These are phyloP conservation scores for Murraya koenigii DNA, from an alignment of 345 rosid species.

Conservation along the genomic window DNA sequence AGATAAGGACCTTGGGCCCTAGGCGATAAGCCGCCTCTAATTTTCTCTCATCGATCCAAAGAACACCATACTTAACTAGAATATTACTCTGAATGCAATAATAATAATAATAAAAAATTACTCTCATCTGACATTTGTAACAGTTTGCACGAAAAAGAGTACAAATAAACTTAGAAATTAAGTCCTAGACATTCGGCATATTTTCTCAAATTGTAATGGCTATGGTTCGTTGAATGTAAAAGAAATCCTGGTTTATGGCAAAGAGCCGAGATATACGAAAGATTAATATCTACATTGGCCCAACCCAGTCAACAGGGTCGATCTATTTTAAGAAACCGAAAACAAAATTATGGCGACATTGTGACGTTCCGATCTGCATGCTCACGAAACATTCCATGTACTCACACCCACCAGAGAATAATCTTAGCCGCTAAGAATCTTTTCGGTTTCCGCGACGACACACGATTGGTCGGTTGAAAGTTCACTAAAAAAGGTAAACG, in stretches of 20 bases:
- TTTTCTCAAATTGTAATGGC: neutral
- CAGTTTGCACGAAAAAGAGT: too few species aligned
- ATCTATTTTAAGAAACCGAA: neutral
- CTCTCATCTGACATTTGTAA: too few species aligned
- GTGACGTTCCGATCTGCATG: neutral
- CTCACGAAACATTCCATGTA: neutral
- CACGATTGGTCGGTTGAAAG: neutral
- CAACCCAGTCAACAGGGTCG: neutral
- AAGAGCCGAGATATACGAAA: neutral
- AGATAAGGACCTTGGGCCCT: too few species aligned
- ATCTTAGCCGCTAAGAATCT: neutral
- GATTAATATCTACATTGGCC: neutral
- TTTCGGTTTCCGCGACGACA: neutral
- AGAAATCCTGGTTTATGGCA: neutral
- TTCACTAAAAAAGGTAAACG: neutral
- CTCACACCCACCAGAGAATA: neutral
- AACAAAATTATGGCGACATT: neutral
- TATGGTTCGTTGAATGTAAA: neutral
- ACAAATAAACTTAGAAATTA: too few species aligned
- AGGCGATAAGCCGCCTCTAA: too few species aligned
- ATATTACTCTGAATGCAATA: too few species aligned
- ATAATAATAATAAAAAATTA: too few species aligned
- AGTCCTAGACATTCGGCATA: neutral
- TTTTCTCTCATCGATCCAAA: too few species aligned
- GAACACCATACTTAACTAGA: too few species aligned